phyloP scores from a whole-genome alignment of 225 moss, liverwort and hornwort species.

The Bryum argenteum region DNA sequence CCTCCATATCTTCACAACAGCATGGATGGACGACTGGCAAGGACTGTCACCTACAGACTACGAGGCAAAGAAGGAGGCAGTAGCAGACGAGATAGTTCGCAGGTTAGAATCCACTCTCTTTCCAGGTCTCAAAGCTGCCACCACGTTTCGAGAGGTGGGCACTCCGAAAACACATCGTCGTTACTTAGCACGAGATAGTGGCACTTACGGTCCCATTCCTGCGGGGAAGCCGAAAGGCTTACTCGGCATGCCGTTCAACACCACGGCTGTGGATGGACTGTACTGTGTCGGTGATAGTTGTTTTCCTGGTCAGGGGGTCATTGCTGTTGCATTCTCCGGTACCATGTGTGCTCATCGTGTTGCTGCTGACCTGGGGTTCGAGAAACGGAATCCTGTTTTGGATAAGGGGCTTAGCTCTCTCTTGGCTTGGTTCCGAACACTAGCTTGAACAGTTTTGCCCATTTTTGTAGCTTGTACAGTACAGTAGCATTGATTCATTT shows the following conservation, averaged over 20 bases:
- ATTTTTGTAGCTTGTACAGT: neutral
- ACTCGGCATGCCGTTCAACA: slow-evolving; percentile 96
- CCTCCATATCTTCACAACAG: slow-evolving; percentile 83
- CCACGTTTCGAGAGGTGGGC: slow-evolving; percentile 80
- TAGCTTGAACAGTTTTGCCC: slow-evolving; percentile 48
- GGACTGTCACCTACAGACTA: slow-evolving; percentile 68
- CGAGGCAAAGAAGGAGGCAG: slow-evolving; percentile 69
- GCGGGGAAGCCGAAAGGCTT: slow-evolving; percentile 81
- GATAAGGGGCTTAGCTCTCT: slow-evolving; percentile 75
- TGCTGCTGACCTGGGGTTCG: slow-evolving; percentile 89
- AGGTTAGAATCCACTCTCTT: slow-evolving; percentile 76
- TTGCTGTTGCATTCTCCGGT: slow-evolving; percentile 93
- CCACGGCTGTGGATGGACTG: slow-evolving; percentile 80
- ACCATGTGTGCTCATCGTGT: slow-evolving; percentile 96
- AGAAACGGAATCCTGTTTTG: slow-evolving; percentile 58
- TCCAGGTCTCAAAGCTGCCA: slow-evolving; percentile 76
- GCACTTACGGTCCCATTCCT: slow-evolving; percentile 93
- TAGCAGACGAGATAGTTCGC: slow-evolving; percentile 75
- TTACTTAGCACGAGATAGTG: slow-evolving; percentile 82
- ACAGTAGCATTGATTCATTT: neutral
- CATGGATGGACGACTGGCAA: slow-evolving; percentile 94
- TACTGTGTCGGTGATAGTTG: slow-evolving; percentile 97
- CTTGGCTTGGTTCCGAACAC: slow-evolving; percentile 82
- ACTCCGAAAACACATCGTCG: slow-evolving; percentile 91
- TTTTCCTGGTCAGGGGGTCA: slow-evolving; percentile 96